Conservation (phyloP, 805 yeast genomes). For the Candida lessepsii region DNA sequence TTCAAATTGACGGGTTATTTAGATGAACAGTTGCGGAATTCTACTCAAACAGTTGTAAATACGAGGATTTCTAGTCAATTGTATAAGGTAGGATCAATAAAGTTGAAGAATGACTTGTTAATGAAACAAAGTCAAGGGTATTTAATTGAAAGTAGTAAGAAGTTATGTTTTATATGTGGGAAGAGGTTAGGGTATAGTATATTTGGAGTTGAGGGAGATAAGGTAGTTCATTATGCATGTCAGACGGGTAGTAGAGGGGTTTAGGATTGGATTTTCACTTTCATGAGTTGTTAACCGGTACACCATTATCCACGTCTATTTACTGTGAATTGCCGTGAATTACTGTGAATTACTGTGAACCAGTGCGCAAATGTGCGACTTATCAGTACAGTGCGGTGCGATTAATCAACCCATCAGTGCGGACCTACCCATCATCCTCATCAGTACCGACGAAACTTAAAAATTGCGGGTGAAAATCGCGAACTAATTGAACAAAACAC, state of each 20-base stretch:
- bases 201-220: conserved; percentile 46
- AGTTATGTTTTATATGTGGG: conserved; percentile 59
- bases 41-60: conserved; percentile 39
- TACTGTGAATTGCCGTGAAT: no score
- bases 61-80: conserved; percentile 47
- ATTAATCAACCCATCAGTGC: no score
- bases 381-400: no score
- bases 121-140: conserved; percentile 34
- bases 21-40: conserved; percentile 40
- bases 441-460: no score
- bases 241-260: not conserved
- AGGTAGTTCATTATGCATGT: conserved; percentile 61
- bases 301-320: no score
- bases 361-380: no score
- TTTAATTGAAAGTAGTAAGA: conserved; percentile 37
- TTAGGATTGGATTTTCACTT: no score
- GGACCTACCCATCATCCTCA: no score
- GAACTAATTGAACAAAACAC: no score
- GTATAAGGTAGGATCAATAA: conserved; percentile 52
- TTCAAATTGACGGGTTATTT: conserved; percentile 44
- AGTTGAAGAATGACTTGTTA: conserved; percentile 44
- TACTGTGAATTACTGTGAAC: no score
- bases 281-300: no score
- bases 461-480: no score
- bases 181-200: conserved; percentile 56